Percentiles rank a stretch among this genome's conserved stretches.
Evolutionary conservation across 2,329 filamentous ascomycete genomes (phyloP).

Genomic region (Fusarium coicis): DNA sequence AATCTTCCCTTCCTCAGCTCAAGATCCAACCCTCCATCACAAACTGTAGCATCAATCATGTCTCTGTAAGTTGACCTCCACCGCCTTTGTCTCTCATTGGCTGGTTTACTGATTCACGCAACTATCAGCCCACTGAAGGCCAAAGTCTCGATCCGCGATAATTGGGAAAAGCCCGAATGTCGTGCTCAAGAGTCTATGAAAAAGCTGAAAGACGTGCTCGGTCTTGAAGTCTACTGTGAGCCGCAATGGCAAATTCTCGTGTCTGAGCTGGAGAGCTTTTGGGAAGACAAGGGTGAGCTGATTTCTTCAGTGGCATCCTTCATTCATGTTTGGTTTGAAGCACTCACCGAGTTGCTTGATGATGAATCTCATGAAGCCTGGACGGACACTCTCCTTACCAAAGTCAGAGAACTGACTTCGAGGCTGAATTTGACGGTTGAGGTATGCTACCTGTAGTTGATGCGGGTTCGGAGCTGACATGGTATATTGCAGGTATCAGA

Average conservation of each 20-base stretch:
- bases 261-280: constrained; percentile 50
- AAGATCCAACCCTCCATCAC: neutral
- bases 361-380: constrained; percentile 53
- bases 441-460: constrained; percentile 39
- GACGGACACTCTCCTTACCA: constrained; percentile 56
- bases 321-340: constrained; percentile 54
- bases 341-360: constrained; percentile 55
- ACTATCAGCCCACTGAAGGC: constrained; percentile 55
- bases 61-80: constrained; percentile 13
- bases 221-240: constrained; percentile 52
- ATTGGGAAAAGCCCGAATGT: constrained; percentile 52
- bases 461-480: neutral
- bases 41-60: neutral
- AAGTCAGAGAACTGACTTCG: constrained; percentile 32
- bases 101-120: neutral
- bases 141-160: constrained; percentile 55
- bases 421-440: constrained; percentile 52
- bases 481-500: constrained; percentile 30
- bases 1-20: neutral
- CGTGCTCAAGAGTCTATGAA: constrained; percentile 49
- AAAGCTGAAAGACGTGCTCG: constrained; percentile 50
- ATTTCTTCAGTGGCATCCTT: constrained; percentile 48
- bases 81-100: neutral
- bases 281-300: constrained; percentile 54
- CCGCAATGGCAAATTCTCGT: constrained; percentile 58